phyloP scores from a whole-genome alignment of 768 basidiomycete species.

The Psilocybe cyanescens region DNA sequence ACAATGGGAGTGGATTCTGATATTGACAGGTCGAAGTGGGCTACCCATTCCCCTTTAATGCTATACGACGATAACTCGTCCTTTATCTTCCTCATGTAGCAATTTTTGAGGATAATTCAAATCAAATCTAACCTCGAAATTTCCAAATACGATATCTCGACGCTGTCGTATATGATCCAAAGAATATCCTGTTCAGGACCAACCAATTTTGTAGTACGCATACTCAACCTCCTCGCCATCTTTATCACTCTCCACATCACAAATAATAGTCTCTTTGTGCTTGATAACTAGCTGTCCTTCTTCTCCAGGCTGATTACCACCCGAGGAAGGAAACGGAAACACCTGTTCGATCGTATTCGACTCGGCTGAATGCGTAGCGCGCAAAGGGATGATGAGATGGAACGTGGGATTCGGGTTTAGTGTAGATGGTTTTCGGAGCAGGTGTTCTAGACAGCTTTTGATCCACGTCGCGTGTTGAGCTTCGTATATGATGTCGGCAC shows the following conservation, averaged over 20 bases:
- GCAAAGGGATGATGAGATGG: constrained; percentile 79
- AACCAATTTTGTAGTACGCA: constrained; percentile 73
- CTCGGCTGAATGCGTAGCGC: constrained; percentile 65
- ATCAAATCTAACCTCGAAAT: no score
- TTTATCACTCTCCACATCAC: constrained; percentile 48
- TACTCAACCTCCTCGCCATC: constrained; percentile 64
- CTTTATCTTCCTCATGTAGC: no score
- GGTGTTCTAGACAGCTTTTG: constrained; percentile 53
- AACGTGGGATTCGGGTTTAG: constrained; percentile 41
- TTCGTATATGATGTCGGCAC: constrained; percentile 86
- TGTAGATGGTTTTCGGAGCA: constrained; percentile 43
- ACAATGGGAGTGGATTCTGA: no score
- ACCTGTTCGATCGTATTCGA: constrained; percentile 58
- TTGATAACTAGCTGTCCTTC: constrained; percentile 47
- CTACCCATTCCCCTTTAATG: no score
- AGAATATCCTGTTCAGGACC: constrained; percentile 34
- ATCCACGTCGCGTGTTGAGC: constrained; percentile 74
- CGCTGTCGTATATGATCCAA: no score
- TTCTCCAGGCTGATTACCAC: neutral
- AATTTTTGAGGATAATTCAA: no score
- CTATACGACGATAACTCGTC: no score
- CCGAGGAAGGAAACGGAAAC: constrained; percentile 35
- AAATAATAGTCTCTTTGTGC: constrained; percentile 55
- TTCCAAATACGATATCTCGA: no score
- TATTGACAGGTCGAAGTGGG: no score